phyloP scores from a whole-genome alignment of 2,329 filamentous ascomycete species.

The Verruconis gallopava region DNA sequence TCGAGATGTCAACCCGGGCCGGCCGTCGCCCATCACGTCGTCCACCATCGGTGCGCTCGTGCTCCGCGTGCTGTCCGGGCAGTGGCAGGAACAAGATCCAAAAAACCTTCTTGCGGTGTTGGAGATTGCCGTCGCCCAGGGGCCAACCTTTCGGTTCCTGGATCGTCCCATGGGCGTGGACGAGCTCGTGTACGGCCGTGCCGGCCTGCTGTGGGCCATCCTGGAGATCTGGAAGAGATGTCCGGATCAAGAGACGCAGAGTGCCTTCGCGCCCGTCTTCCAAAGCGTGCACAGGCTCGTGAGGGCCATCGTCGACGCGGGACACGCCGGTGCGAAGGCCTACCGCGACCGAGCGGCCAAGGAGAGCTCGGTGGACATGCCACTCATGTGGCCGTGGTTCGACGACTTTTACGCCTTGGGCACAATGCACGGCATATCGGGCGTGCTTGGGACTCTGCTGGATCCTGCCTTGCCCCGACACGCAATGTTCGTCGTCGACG shows the following conservation, averaged over 20 bases:
- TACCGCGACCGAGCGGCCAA: not conserved
- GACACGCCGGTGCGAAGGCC: too few species aligned
- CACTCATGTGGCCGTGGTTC: conserved; percentile 4
- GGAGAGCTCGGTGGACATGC: not conserved
- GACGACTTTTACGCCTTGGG: not conserved
- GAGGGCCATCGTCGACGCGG: too few species aligned
- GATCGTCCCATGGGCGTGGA: not conserved
- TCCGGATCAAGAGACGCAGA: too few species aligned
- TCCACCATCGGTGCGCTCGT: not conserved
- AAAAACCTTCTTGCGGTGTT: not conserved
- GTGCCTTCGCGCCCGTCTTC: too few species aligned
- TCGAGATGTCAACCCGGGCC: not conserved
- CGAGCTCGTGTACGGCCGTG: not conserved
- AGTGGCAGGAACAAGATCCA: not conserved
- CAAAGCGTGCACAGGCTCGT: too few species aligned
- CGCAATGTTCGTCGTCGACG: not conserved
- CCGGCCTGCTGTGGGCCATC: not conserved
- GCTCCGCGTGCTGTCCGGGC: not conserved
- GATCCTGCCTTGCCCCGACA: not conserved
- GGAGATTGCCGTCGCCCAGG: not conserved
- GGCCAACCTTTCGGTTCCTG: not conserved
- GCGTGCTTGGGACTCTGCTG: not conserved
- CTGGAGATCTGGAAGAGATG: not conserved
- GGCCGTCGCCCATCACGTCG: not conserved
- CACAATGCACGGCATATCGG: conserved; percentile 1